Evolutionary conservation across 2,329 filamentous ascomycete species (phyloP).

Genomic region (Calonectria henricotiae): DNA sequence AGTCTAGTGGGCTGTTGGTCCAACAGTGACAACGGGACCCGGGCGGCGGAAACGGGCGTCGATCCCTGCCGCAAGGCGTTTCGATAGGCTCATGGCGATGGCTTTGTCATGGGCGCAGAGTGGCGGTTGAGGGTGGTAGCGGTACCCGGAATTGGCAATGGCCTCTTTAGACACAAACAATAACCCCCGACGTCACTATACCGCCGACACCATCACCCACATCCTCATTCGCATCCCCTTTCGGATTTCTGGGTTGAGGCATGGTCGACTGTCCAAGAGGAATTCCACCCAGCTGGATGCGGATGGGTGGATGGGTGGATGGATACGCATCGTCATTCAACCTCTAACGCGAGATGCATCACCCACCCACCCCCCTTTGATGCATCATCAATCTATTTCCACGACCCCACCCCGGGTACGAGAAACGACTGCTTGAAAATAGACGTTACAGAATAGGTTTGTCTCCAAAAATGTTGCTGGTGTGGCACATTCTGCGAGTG

Average conservation of each 20-base stretch:
- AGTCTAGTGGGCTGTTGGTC: conserved; percentile 21
- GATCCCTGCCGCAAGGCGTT: conserved; percentile 55
- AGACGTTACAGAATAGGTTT: conserved; percentile 17
- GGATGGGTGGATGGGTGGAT: not conserved
- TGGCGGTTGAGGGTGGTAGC: conserved; percentile 17
- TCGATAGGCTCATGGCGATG: conserved; percentile 54
- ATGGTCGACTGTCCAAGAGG: not conserved
- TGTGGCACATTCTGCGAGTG: conserved; percentile 13
- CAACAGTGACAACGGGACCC: conserved; percentile 19
- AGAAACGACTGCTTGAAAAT: conserved; percentile 11
- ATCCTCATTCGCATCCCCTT: not conserved
- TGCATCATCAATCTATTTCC: conserved; percentile 23
- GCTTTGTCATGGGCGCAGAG: conserved; percentile 44
- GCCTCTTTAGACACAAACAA: not conserved
- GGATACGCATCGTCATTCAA: conserved; percentile 21
- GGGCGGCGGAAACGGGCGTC: conserved; percentile 28
- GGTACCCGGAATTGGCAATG: conserved; percentile 20
- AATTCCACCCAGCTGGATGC: not conserved
- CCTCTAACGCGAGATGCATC: conserved; percentile 19
- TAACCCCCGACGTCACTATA: conserved; percentile 19
- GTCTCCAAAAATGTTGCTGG: conserved; percentile 30
- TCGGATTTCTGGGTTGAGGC: not conserved
- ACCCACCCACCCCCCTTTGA: conserved; percentile 12
- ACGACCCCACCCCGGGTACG: not conserved
- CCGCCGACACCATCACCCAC: conserved; percentile 8